Base-by-base conservation (phyloP, 805 yeast genomes). In the Groenewaldozyma tartarivorans region DNA sequence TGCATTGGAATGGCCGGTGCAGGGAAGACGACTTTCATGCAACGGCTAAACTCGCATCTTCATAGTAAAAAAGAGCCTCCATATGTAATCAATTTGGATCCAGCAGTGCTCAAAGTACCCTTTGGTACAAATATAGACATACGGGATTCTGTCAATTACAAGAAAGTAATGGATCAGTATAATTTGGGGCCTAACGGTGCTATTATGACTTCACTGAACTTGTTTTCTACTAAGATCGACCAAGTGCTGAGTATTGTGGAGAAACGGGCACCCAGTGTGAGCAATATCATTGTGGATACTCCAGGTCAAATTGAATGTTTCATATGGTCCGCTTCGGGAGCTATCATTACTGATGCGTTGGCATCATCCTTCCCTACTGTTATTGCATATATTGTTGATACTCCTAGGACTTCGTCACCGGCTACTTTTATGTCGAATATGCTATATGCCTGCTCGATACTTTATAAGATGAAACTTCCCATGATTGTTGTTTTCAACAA, bases 281-380 rank as follows among this genome's bases (percentile, higher is more conserved):
- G 75, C 17, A 81, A 87, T 58, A 83, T 88, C 48, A 79, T 92
- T 29, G 75, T 90, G 38, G 99, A 92, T 63, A 92, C 99, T 1
- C 99, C 99, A 0, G 99, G 99, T 9, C 99, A 92, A 63, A 92
- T 92, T 47, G 99, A 92, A 62, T 88, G 96, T 65, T 92, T 92
- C 60, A 87, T 92, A 33, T 92, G 99, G 98, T 80, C 94, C 35
- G 98, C 98, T 0, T 83, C 95, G 18, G 99, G 99, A 9, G 75
- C 96, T 18, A 92, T 92, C 47, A 82, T 92, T 44, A 90, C 97
- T 1, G 98, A 92, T 58, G 87, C 96, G 0, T 84, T 92, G 64
- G 98, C 97, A 1, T 81, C 95, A 0, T 77, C 94, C 3, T 85
- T 86, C 59, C 99, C 99, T 15, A 92, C 98, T 0, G 85, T 92